Evolutionary conservation across 257 asterid species (phyloP), one percentile per base, ranked within the genome.

Genomic region (Solanum clarkiae): DNA sequence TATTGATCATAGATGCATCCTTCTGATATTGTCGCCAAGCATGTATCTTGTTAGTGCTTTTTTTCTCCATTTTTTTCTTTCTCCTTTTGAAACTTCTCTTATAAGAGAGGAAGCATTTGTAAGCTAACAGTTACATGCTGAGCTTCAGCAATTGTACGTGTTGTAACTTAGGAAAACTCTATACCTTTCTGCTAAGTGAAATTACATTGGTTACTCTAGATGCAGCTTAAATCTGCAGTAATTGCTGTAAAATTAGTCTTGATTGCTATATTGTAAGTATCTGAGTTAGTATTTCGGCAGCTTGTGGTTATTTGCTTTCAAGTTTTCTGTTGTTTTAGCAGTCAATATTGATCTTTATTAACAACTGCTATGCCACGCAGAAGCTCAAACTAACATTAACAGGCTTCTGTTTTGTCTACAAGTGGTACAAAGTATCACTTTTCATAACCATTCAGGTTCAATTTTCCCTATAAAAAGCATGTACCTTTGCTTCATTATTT

Each of bases 1-100:
- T 70, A 81, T 89, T 80, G 90, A 88, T 84, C 69, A 85, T 89
- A 88, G 88, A 22, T 10, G 91, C 92, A 87, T 89, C 91, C 91
- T 68, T 84, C 90, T 85, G 86, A 70, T 18, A 9, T 55, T 40
- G 85, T 83, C 63, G 75, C 36, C 65, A 79, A 79, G 83, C 83
- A 51, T 79, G 83, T 79, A 79, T 79, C 40, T 53, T 79, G 83
- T 16, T 53, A 79, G 65, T 26, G 54, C 79, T 80, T 83, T 40
- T 84, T 84, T 65, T 69, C 63, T 88, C 49, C 53, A 66, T 55
- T 87, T 62, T 74, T 63, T 84, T 5, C 36, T 62, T 18, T 26
- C 40, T 29, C 8, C 44, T 74, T 86, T 70, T 45, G 32, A 69
- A 85, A 82, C n/a, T 65, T 57, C 36, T 74, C 75, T 54, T 14